These are phyloP conservation scores for Turritis glabra DNA, from an alignment of 345 rosid species.

Conservation along the genomic window DNA sequence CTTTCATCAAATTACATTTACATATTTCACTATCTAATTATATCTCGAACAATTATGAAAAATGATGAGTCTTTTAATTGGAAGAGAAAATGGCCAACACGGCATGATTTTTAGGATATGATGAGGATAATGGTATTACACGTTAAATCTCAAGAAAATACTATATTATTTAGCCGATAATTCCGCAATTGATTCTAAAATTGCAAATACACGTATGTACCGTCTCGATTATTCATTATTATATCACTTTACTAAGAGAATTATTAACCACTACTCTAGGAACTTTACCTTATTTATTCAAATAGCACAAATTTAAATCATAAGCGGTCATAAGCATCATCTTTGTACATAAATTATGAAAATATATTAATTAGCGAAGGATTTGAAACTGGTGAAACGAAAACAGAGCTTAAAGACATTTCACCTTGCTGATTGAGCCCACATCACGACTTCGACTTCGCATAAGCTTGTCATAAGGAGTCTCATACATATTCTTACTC, in stretches of 20 bases:
- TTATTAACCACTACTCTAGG: neutral
- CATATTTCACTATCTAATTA: neutral
- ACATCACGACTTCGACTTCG: too few species aligned
- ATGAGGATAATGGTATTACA: slow-evolving; percentile 16
- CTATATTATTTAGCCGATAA: slow-evolving; percentile 20
- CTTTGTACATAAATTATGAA: too few species aligned
- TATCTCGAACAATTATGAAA: slow-evolving; percentile 10
- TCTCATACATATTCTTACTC: too few species aligned
- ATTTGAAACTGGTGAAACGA: too few species aligned
- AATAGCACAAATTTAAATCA: neutral
- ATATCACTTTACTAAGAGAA: neutral
- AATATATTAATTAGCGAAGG: too few species aligned
- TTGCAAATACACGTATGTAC: slow-evolving; percentile 34
- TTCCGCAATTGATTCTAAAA: slow-evolving; percentile 22
- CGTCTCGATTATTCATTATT: slow-evolving; percentile 13
- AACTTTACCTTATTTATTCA: neutral
- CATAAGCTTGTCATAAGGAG: too few species aligned
- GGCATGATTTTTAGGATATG: slow-evolving; percentile 27
- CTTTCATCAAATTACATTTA: neutral
- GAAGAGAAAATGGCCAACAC: slow-evolving; percentile 34
- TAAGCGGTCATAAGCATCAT: too few species aligned
- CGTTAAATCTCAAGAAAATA: neutral
- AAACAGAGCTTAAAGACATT: too few species aligned
- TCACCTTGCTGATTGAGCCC: too few species aligned
- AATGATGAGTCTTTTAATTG: slow-evolving; percentile 22